These are phyloP conservation scores for Phytomonas francai DNA, from an alignment of 208 protist genomes.

Conservation along the genomic window DNA sequence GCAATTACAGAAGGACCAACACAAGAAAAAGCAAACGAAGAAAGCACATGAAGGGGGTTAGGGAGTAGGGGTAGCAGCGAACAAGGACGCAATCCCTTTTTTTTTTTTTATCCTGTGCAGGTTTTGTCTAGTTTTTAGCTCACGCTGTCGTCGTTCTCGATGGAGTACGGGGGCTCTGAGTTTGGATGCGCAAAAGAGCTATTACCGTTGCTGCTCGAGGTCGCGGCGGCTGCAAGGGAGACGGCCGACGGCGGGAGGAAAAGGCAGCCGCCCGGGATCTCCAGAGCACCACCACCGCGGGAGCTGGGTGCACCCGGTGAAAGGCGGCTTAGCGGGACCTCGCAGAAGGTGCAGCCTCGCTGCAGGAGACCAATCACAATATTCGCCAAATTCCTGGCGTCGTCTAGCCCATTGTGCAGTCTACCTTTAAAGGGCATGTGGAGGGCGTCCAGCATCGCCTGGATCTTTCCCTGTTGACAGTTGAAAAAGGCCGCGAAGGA, in stretches of 20 bases:
- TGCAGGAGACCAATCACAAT: constrained; percentile 82
- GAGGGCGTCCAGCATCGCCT: constrained; percentile 82
- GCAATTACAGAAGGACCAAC: constrained; percentile 6
- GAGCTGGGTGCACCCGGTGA: constrained; percentile 3
- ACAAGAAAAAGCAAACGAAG: not conserved
- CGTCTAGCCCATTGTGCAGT: constrained; percentile 82
- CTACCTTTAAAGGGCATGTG: constrained; percentile 66
- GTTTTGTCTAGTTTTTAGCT: not conserved
- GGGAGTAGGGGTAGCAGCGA: not conserved
- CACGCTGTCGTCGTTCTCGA: constrained; percentile 15
- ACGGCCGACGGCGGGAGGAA: constrained; percentile 17
- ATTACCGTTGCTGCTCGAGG: not conserved
- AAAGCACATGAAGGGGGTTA: constrained; percentile 9
- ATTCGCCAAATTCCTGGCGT: constrained; percentile 77
- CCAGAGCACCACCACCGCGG: not conserved
- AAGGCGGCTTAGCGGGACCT: constrained; percentile 50
- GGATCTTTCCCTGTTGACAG: constrained; percentile 73
- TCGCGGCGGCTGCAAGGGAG: not conserved
- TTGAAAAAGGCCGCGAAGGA: constrained; percentile 70
- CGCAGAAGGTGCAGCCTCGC: constrained; percentile 63
- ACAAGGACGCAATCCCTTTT: not conserved
- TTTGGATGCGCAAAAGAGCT: not conserved
- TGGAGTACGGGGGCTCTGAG: constrained; percentile 6
- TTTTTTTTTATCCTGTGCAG: not conserved
- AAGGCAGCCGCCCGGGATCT: constrained; percentile 3